Conservation (phyloP, 768 basidiomycete genomes). For the Termitomyces titanicus region DNA sequence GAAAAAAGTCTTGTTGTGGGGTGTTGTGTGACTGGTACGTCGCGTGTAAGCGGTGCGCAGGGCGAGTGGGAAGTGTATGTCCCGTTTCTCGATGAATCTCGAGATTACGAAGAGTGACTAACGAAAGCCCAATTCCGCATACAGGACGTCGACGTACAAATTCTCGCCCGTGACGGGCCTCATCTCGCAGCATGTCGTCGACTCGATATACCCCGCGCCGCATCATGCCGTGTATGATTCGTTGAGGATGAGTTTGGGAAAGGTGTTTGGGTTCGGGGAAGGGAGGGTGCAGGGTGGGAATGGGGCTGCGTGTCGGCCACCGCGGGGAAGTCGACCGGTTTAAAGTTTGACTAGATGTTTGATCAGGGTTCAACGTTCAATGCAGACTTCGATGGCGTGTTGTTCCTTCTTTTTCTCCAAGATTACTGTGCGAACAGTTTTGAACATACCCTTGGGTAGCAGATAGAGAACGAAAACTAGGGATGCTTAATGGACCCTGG, state of each 20-base stretch:
- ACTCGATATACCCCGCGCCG: background rate
- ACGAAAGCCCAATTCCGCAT: background rate
- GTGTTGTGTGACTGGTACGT: slow-evolving; percentile 51
- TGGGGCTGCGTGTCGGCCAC: no score
- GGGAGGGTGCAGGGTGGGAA: background rate
- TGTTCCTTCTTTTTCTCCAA: no score
- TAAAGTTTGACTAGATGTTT: no score
- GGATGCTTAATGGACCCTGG: no score
- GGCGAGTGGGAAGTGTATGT: slow-evolving; percentile 67
- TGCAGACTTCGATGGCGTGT: no score
- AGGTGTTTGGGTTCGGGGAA: background rate
- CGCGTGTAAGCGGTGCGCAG: slow-evolving; percentile 57
- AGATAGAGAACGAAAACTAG: no score
- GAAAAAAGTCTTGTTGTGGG: slow-evolving; percentile 59
- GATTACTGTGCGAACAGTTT: no score
- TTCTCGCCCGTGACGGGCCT: background rate
- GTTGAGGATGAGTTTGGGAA: background rate
- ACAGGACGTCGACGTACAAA: background rate
- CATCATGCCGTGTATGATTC: background rate
- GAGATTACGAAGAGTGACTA: no score
- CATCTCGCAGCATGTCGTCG: background rate
- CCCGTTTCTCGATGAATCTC: no score
- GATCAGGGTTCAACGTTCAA: no score
- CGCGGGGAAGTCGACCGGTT: no score
- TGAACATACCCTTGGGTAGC: no score